These are phyloP conservation scores for Cyclaneusma minus DNA, from an alignment of 2,329 filamentous ascomycete genomes.

Conservation along the genomic window DNA sequence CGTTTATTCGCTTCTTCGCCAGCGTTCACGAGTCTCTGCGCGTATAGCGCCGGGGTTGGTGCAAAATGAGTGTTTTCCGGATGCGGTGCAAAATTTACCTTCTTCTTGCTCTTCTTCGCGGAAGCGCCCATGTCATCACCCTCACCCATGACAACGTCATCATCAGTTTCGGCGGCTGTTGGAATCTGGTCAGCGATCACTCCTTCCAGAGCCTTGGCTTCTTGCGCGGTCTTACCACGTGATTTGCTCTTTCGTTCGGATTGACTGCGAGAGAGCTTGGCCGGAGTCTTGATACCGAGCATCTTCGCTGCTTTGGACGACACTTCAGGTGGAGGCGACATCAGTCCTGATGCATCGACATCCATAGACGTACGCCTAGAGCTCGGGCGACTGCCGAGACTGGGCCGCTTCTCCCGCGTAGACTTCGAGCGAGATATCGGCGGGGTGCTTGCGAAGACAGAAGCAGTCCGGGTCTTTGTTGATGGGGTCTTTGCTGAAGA, in stretches of 20 bases:
- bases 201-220: too few species aligned
- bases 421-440: conserved; percentile 55
- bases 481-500: conserved; percentile 29
- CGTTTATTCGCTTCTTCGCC: too few species aligned
- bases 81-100: conserved; percentile 21
- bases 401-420: conserved; percentile 45
- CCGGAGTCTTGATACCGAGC: conserved; percentile 43
- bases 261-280: conserved; percentile 30
- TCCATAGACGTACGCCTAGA: conserved; percentile 58
- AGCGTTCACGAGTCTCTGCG: too few species aligned
- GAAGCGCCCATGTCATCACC: conserved; percentile 26
- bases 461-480: conserved; percentile 40
- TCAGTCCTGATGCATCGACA: conserved; percentile 42
- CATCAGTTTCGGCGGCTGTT: conserved; percentile 22
- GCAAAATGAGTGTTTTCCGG: conserved; percentile 6
- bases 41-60: conserved; percentile 12
- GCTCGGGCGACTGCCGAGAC: conserved; percentile 35
- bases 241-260: conserved; percentile 32
- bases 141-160: conserved; percentile 33
- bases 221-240: conserved; percentile 18
- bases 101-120: conserved; percentile 23
- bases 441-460: conserved; percentile 53
- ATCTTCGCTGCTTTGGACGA: conserved; percentile 66
- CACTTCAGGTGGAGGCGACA: conserved; percentile 56
- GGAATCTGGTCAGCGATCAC: neutral